Conservation (phyloP, 2,329 filamentous ascomycete species). For the Xylariaceae sp. region DNA sequence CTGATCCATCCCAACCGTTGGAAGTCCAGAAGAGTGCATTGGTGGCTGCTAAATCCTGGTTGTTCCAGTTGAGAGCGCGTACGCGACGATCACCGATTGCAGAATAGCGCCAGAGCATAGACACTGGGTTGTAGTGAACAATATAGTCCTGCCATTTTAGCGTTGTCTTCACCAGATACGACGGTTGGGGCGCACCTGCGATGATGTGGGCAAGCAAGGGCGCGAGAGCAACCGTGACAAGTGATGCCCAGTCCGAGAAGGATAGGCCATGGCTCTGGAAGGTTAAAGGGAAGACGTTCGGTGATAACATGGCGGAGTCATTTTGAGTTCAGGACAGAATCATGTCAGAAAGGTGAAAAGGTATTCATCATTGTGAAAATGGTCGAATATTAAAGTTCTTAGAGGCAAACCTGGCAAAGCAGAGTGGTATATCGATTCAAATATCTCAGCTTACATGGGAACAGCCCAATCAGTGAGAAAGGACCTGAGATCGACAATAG, state of each 20-base stretch:
- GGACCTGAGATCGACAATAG: no score
- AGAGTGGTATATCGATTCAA: no score
- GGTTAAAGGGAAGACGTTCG: not conserved
- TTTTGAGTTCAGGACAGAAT: no score
- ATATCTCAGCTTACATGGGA: no score
- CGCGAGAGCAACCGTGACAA: slow-evolving; percentile 30
- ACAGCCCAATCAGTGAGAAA: no score
- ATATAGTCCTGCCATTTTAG: slow-evolving; percentile 31
- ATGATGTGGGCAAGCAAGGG: slow-evolving; percentile 32
- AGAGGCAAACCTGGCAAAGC: no score
- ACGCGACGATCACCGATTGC: slow-evolving; percentile 33
- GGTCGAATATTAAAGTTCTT: no score
- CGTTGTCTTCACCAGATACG: slow-evolving; percentile 22
- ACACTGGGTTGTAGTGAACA: slow-evolving; percentile 33
- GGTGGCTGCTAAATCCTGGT: slow-evolving; percentile 26
- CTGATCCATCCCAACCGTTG: slow-evolving; percentile 32
- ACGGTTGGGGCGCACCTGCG: slow-evolving; percentile 22
- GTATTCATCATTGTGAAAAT: no score
- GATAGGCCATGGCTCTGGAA: slow-evolving; percentile 11
- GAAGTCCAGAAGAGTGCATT: slow-evolving; percentile 35
- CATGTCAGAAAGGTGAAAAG: no score
- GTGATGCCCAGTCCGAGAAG: slow-evolving; percentile 28
- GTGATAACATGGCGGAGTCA: no score
- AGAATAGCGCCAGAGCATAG: slow-evolving; percentile 36
- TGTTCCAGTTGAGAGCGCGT: slow-evolving; percentile 27